Percentiles rank a stretch among this genome's conserved stretches.
Evolutionary conservation across 2,329 filamentous ascomycete genomes (phyloP).

Genomic region (Xylaria sp.): DNA sequence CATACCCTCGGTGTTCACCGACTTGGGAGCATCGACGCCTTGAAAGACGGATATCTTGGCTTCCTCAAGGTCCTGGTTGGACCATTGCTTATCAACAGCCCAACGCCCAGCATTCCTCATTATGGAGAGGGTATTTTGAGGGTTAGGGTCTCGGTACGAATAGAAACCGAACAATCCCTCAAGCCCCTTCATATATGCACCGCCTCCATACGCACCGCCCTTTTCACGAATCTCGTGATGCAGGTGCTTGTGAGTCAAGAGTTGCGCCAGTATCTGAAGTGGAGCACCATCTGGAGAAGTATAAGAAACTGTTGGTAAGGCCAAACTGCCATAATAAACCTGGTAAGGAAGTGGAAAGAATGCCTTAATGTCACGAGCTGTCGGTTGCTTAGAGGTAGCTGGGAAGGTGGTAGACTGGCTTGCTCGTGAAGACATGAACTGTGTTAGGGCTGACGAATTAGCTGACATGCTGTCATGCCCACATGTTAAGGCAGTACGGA

Average conservation of each 20-base stretch:
- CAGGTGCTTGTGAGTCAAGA: constrained; percentile 94
- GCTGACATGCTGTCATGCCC: constrained; percentile 74
- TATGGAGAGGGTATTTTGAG: constrained; percentile 84
- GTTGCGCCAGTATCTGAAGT: constrained; percentile 87
- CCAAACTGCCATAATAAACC: constrained; percentile 91
- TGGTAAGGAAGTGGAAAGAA: constrained; percentile 97
- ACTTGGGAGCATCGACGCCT: constrained; percentile 84
- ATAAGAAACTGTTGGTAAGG: constrained; percentile 86
- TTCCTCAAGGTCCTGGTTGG: constrained; percentile 87
- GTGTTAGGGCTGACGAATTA: constrained; percentile 77
- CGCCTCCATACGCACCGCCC: constrained; percentile 94
- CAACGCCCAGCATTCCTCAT: constrained; percentile 85
- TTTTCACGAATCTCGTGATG: constrained; percentile 99
- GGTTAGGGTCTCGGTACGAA: constrained; percentile 96
- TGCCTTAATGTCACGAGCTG: constrained; percentile 70
- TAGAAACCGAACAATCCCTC: constrained; percentile 94
- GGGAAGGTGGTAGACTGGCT: constrained; percentile 54
- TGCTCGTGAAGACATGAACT: constrained; percentile 74
- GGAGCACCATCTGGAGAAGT: constrained; percentile 78
- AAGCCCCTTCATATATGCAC: constrained; percentile 81
- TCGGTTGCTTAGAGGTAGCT: constrained; percentile 47
- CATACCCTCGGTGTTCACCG: constrained; percentile 90
- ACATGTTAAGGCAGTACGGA: constrained; percentile 88
- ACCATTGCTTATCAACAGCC: constrained; percentile 84
- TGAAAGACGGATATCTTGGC: constrained; percentile 97